These are phyloP conservation scores for Tolypocladium guangdongense DNA, from an alignment of 2,329 filamentous ascomycete genomes.

Conservation along the genomic window DNA sequence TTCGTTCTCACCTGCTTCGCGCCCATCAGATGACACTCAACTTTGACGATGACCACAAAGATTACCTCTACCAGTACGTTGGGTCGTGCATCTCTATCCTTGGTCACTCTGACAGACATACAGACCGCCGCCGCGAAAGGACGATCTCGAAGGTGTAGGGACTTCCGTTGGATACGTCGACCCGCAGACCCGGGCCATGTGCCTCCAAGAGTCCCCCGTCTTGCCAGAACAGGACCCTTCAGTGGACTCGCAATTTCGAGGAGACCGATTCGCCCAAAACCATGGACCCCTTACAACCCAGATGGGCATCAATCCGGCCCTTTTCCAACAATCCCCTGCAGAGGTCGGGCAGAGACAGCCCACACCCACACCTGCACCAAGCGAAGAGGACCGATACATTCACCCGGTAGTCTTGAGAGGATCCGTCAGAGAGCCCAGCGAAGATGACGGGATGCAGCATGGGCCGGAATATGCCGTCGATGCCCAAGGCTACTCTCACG, in stretches of 20 bases:
- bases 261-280: not conserved
- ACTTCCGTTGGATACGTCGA: constrained; percentile 12
- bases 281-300: not conserved
- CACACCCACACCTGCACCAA: not conserved
- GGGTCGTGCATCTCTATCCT: not conserved
- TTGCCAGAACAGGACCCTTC: not conserved
- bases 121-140: not conserved
- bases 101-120: not conserved
- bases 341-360: not conserved
- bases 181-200: constrained; percentile 4
- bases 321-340: not conserved
- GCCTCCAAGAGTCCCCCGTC: constrained; percentile 7
- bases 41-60: constrained; percentile 26
- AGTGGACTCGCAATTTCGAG: not conserved
- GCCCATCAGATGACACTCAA: constrained; percentile 42
- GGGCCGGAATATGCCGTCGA: not conserved
- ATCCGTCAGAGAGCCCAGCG: not conserved
- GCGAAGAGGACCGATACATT: not conserved
- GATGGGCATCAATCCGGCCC: not conserved
- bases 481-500: not conserved
- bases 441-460: not conserved
- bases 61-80: constrained; percentile 17
- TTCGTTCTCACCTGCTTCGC: constrained; percentile 63
- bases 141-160: constrained; percentile 11
- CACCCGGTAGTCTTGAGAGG: not conserved